Conservation (phyloP, 352 stramenopile genomes). For the Pythium brachiatum region DNA sequence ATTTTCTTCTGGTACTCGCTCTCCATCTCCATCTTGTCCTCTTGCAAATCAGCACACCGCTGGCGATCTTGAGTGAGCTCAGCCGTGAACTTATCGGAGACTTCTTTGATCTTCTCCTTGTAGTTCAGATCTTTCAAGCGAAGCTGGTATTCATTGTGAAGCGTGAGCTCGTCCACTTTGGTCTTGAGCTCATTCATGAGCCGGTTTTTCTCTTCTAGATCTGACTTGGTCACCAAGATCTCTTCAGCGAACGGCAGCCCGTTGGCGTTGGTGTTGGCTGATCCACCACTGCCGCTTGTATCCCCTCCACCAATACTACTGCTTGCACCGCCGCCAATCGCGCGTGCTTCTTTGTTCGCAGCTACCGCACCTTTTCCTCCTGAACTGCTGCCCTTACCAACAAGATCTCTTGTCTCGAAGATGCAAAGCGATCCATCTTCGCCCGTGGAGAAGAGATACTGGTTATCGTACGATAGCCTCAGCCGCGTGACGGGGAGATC, state of each 20-base stretch:
- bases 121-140: conserved; percentile 95
- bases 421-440: conserved; percentile 91
- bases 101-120: conserved; percentile 95
- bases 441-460: conserved; percentile 91
- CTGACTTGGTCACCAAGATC: conserved; percentile 92
- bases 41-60: conserved; percentile 85
- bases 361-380: conserved; percentile 26
- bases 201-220: conserved; percentile 92
- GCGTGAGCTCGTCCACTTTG: conserved; percentile 92
- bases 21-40: conserved; percentile 91
- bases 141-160: conserved; percentile 96
- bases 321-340: conserved; percentile 27
- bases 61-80: conserved; percentile 93
- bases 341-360: conserved; percentile 21
- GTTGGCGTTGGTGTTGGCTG: conserved; percentile 46
- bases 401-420: conserved; percentile 81
- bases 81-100: conserved; percentile 92
- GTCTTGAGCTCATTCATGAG: conserved; percentile 92
- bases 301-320: conserved; percentile 29
- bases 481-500: conserved; percentile 73
- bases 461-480: conserved; percentile 85
- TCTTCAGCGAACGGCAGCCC: conserved; percentile 87
- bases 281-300: conserved; percentile 23
- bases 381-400: conserved; percentile 34
- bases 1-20: conserved; percentile 91